A percentile compares a stretch with the other conserved stretches of the same genome.
Conservation (phyloP, 2,329 filamentous ascomycete species). For the Cephalotrichum gorgonifer region DNA sequence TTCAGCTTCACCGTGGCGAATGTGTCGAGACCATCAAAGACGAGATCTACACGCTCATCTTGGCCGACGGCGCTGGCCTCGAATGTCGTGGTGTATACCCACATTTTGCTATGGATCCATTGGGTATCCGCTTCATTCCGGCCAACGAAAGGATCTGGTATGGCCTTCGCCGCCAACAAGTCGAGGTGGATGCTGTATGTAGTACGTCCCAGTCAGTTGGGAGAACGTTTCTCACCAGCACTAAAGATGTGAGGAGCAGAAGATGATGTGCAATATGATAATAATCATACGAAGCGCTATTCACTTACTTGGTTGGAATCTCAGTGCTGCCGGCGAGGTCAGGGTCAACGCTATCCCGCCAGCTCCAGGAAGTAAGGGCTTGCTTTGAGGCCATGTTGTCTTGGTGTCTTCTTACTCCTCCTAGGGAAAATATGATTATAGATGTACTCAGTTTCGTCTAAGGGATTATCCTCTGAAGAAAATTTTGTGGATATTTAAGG, state of each 20-base stretch:
- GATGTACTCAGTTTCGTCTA: too few relatives aligned
- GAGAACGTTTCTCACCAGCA: neutral
- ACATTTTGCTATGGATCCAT: conserved; percentile 64
- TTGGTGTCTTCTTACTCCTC: too few relatives aligned
- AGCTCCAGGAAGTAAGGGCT: neutral
- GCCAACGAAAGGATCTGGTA: conserved; percentile 61
- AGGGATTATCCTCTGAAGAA: too few relatives aligned
- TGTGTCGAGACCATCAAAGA: conserved; percentile 72
- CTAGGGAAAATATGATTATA: too few relatives aligned
- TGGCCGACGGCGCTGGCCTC: conserved; percentile 23
- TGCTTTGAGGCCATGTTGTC: neutral
- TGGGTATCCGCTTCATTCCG: conserved; percentile 66
- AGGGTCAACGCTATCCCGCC: neutral
- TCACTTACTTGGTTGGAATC: neutral
- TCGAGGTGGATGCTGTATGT: conserved; percentile 55
- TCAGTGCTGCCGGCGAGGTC: neutral
- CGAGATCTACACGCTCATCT: conserved; percentile 43
- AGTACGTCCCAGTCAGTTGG: too few relatives aligned
- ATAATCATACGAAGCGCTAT: neutral
- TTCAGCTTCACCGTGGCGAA: conserved; percentile 66
- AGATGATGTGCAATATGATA: neutral
- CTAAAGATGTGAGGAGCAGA: neutral
- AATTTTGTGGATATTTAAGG: too few relatives aligned
- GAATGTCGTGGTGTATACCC: conserved; percentile 61
- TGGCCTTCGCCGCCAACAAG: conserved; percentile 49